Evolutionary conservation across 345 rosid species (phyloP), one percentile per base, ranked within the genome.

Genomic region (Syzygium aqueum): DNA sequence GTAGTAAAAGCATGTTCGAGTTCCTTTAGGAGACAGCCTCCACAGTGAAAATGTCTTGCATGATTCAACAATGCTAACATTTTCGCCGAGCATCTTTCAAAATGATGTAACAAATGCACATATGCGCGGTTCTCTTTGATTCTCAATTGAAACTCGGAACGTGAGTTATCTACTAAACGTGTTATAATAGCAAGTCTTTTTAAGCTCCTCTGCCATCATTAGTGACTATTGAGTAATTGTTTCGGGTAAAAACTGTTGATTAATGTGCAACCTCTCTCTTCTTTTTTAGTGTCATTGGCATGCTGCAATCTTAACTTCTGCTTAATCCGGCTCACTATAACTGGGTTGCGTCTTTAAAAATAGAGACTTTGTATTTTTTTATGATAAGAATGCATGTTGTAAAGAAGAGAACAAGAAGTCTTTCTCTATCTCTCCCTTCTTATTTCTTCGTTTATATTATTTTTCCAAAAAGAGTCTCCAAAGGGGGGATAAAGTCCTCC

Each of bases 131-230:
- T 28, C 37, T 63, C 40, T 63, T 63, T 28, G 5, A 28, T 65
- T 15, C 0, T 1, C 11, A 4, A 30, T 2, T 0, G 46, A 8
- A 67, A 67, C 14, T 2, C 22, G 7, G 14, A 19, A 33, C 11
- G 25, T 33, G 10, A 40, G 10, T 19, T 9, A 33, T 33, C 1
- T 33, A 12, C 23, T 2, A 8, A 9, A 67, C 0, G 43, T 30
- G 78, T 30, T 4, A 30, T 9, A 1, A 30, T 30, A 67, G 78
- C 78, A 67, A 67, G 11, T 67, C 11, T 30, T 67, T 67, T 30
- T 16, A 16, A 67, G 46, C 12, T 67, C 78, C 43, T 67, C 6
- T 30, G 2, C 23, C 78, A 30, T 30, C 78, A 67, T 65, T 0
- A 2, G 43, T 30, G 77, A 8, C 43, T 3, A 63, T 63, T 15